phyloP scores from a whole-genome alignment of 306 rosid genomes.

The Parietaria judaica region DNA sequence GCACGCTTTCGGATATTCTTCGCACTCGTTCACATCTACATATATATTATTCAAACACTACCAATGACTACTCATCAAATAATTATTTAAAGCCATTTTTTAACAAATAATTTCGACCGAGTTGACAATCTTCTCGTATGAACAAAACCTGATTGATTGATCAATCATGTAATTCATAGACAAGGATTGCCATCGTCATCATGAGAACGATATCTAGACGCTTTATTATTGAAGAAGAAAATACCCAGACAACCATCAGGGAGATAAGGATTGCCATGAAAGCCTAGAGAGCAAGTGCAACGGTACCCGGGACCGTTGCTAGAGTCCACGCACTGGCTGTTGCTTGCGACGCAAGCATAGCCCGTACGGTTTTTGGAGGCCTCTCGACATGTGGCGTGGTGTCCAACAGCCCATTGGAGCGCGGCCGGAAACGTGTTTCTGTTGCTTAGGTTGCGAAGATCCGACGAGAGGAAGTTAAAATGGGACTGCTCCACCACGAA shows the following conservation, averaged over 20 bases:
- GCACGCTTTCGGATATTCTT: conserved; percentile 4
- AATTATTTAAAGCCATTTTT: too few relatives aligned
- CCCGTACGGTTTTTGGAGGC: neutral
- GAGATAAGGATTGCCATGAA: conserved; percentile 19
- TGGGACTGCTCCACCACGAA: conserved; percentile 14
- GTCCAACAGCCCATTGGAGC: conserved; percentile 26
- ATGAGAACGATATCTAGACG: too few relatives aligned
- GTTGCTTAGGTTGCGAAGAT: neutral
- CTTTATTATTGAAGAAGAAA: too few relatives aligned
- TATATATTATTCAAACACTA: neutral
- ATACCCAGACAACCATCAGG: conserved; percentile 19
- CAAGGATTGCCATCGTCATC: too few relatives aligned
- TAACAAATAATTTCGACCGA: too few relatives aligned
- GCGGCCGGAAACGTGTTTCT: conserved; percentile 8
- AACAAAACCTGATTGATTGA: too few relatives aligned
- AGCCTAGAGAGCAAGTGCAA: conserved; percentile 20
- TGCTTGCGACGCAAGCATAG: conserved; percentile 15
- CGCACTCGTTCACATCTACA: conserved; percentile 22
- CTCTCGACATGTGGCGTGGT: conserved; percentile 6
- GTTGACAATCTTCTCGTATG: too few relatives aligned
- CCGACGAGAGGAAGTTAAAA: conserved; percentile 13
- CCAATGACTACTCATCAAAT: too few relatives aligned
- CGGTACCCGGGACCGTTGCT: conserved; percentile 16
- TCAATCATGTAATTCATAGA: too few relatives aligned
- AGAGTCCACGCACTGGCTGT: conserved; percentile 17